These are phyloP conservation scores for Candida hispaniensis DNA, from an alignment of 805 yeast genomes.

Conservation along the genomic window DNA sequence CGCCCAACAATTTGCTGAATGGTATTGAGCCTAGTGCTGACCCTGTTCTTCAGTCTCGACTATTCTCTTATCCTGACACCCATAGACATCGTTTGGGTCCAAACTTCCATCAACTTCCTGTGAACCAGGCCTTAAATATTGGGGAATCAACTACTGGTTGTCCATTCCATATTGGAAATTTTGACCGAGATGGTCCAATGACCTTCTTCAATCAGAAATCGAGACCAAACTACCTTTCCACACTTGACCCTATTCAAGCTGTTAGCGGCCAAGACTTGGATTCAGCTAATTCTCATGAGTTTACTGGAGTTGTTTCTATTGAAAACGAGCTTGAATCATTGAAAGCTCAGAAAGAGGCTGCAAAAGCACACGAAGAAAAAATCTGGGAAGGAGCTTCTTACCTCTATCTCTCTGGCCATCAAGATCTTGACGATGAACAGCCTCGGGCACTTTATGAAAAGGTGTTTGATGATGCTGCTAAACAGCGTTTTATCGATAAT, in stretches of 20 bases:
- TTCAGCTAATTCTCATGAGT: slow-evolving; percentile 6
- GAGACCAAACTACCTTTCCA: slow-evolving; percentile 13
- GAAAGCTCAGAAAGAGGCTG: slow-evolving; percentile 3
- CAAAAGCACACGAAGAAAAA: slow-evolving; percentile 10
- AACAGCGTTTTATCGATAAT: slow-evolving; percentile 14
- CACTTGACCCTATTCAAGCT: slow-evolving; percentile 11
- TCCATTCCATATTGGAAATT: slow-evolving; percentile 11
- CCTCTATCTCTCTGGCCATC: slow-evolving; percentile 10
- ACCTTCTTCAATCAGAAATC: slow-evolving; percentile 7
- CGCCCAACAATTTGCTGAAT: slow-evolving; percentile 78
- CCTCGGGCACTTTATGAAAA: slow-evolving; percentile 11
- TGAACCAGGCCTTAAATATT: slow-evolving; percentile 33
- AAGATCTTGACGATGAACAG: slow-evolving; percentile 8
- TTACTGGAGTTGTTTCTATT: slow-evolving; percentile 10
- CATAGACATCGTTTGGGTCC: slow-evolving; percentile 71
- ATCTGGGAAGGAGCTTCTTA: slow-evolving; percentile 14
- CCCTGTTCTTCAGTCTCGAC: slow-evolving; percentile 72
- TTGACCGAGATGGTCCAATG: slow-evolving; percentile 12
- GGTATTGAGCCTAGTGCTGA: slow-evolving; percentile 75
- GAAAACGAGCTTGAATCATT: slow-evolving; percentile 11
- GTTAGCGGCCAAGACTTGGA: slow-evolving; percentile 9
- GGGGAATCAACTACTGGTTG: slow-evolving; percentile 10
- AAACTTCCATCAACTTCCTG: slow-evolving; percentile 78
- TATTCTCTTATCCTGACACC: slow-evolving; percentile 76
- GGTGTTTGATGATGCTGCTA: slow-evolving; percentile 8